phyloP scores from a whole-genome alignment of 768 basidiomycete species.

The Boletus patriciae region DNA sequence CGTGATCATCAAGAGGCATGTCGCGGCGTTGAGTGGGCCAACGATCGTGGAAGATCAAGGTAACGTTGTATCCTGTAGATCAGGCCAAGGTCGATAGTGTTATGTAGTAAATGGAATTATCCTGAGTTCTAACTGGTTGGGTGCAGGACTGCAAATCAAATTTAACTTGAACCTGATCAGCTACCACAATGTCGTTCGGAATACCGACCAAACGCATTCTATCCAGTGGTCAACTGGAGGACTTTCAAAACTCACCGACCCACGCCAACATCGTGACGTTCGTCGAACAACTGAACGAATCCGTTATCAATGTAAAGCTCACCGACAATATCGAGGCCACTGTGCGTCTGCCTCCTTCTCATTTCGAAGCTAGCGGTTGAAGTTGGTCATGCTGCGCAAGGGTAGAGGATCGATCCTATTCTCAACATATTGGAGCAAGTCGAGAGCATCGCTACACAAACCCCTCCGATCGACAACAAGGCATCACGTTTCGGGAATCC shows the following conservation, averaged over 20 bases:
- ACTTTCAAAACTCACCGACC: constrained; percentile 77
- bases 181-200: constrained; percentile 40
- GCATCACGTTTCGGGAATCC: constrained; percentile 97
- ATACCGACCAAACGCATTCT: constrained; percentile 73
- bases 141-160: background rate
- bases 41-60: too few species aligned
- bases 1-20: too few species aligned
- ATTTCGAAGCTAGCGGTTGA: background rate
- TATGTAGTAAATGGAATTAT: background rate
- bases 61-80: too few species aligned
- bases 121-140: too few species aligned
- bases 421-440: constrained; percentile 65
- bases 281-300: constrained; percentile 71
- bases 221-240: constrained; percentile 69
- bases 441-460: constrained; percentile 61
- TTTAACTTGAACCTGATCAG: constrained; percentile 8
- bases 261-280: constrained; percentile 67
- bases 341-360: constrained; percentile 44
- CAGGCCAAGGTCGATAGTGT: background rate
- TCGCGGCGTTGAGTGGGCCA: too few species aligned
- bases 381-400: constrained; percentile 10
- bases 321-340: constrained; percentile 60
- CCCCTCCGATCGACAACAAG: constrained; percentile 86
- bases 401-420: constrained; percentile 63
- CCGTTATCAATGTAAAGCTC: constrained; percentile 75